Base-by-base conservation (phyloP, 306 rosid genomes). In the Fagus crenata region DNA sequence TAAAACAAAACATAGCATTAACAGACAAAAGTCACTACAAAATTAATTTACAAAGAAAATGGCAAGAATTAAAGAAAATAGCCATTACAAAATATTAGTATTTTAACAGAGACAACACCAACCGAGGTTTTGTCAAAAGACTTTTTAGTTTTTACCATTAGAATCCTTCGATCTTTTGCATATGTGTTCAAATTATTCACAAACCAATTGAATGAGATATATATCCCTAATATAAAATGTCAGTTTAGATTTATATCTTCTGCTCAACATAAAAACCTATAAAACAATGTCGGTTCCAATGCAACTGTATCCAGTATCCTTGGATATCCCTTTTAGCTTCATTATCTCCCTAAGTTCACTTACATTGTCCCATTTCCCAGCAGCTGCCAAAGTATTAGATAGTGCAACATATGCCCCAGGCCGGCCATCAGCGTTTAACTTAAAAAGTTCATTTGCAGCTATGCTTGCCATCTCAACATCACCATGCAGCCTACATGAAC, bases 341-440 rank as follows among this genome's bases (percentile, higher is more conserved):
- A 94, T 94, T 75, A 58, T 67, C 81, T 94, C 93, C 78, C 98
- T 90, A 70, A 94, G 87, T 59, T 90, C 98, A 74, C 87, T 90
- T 22, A 92, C 98, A 82, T 84, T 74, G 63, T 92, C 95, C 98
- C 98, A 95, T 82, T 90, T 87, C 67, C 90, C 97, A 60, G 97
- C 93, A 59, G 80, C 96, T 40, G 98, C 97, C 77, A 90, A 87
- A 75, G 96, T 88, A 84, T 90, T 95, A 14, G 97, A 92, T 13
- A 95, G 80, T 71, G 96, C 87, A 81, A 92, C 86, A 82, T 89
- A 93, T 43, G 97, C 98, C 74, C 98, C 97, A 0, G 97, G 97
- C 59, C 94, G 83, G 73, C 78, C 80, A 54, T 81, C 46, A 6
- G 87, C 82, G 54, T 89, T 91, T 84, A 90, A 69, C 86, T 84